Base-by-base conservation (phyloP, 2,329 filamentous ascomycete genomes). In the Paecilomyces formosus region DNA sequence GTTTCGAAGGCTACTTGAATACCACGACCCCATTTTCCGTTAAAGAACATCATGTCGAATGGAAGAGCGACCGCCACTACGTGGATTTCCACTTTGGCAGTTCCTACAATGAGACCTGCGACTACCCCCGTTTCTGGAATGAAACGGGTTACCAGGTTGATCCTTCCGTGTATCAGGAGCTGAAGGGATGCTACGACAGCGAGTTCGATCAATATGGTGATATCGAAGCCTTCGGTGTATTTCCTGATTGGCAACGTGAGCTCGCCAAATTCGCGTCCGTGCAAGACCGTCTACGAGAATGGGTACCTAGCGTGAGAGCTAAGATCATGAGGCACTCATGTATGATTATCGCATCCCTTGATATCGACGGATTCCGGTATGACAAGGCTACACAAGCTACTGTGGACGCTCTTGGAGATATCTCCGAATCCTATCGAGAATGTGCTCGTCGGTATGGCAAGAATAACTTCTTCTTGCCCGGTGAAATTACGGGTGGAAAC, bases 131-230 rank as follows among this genome's bases (percentile, higher is more conserved):
- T 15, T 86, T 87, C 68, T 88, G 83, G 81, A 75, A 81, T 45
- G 82, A 86, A 60, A 79, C 79, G 8, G 85, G 85, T 53, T 76
- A 73, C 58, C 80, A 75, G 5, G 77, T 83, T 26, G 73, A 74
- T 8, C 70, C 77, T 22, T 75, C 78, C 54, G 77, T 83, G 24
- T 77, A 74, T 3, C 69, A 75, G 4, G 64, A 75, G 22, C 72
- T 86, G 61, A 72, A 74, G 3, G 82, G 83, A 4, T 87, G 85
- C 69, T 84, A 82, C 64, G 73, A 85, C 68, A 85, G 83, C 62
- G 85, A 88, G 50, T 88, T 87, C 61, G 83, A 87, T 65, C 82
- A 84, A 69, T 87, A 84, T 62, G 85, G 85, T 56, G 84, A 87
- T 63, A 81, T 82, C 24, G 82, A 84, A 67, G 84, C 84, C 49